Base-by-base conservation (phyloP, 495 filamentous ascomycete species). In the Annulohypoxylon bovei region DNA sequence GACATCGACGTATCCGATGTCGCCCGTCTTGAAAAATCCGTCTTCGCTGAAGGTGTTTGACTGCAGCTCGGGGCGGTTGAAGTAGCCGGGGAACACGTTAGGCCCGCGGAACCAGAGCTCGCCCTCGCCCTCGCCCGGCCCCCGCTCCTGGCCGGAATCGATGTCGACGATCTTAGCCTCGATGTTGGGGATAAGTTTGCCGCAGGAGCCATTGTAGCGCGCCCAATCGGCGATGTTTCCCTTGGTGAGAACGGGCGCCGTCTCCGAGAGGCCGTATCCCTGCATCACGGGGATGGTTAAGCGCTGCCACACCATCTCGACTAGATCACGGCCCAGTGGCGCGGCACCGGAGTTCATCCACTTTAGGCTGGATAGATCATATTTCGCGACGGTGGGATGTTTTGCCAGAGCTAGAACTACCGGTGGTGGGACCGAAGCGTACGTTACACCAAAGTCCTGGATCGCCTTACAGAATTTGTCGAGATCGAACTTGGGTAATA, bases 281-380 rank as follows among this genome's bases (percentile, higher is more conserved):
- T 90, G 86, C 79, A 88, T 88, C n/a, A 87, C 85, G 42, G 90
- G 90, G 40, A 96, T 81, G 47, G 88, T 88, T 54, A 95, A 84
- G 11, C 94, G 87, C 4, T 86, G 73, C 81, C 93, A 93, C 7
- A 96, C 89, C 14, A 89, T 85, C 61, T 94, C 88, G 6, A 94
- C 91, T 2, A 99, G 83, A 54, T 98, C 94, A 20, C 85, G 82
- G 0, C 93, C 96, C 39, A 98, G 81, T 0, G 95, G 95, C 3
- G 95, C 95, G 1, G 95, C 95, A 6, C 93, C 95, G 1, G 88
- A 94, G 79, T 92, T 96, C 81, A 97, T 81, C 89, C 95, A 93
- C 35, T 90, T 89, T 12, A 99, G 71, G 20, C 84, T 89, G 12
- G 87, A 90, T 16, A 99, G 81, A 77, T 99, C 89, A 76, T 95